Evolutionary conservation across 805 yeast genomes (phyloP).

Genomic region (Candida adriatica): DNA sequence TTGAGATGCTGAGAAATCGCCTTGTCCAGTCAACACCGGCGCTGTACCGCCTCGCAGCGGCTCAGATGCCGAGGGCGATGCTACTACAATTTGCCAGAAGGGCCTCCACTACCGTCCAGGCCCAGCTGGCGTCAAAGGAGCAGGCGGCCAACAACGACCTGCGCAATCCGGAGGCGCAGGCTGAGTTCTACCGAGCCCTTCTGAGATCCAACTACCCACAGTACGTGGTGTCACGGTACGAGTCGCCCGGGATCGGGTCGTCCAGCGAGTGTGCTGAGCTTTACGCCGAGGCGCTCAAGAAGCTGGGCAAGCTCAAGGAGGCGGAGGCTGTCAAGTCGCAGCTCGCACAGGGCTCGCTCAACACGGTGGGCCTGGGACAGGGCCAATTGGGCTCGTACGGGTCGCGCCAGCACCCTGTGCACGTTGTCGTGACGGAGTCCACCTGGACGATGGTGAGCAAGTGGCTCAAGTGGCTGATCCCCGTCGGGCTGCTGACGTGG

Average conservation of each 20-base stretch:
- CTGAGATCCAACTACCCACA: slow-evolving; percentile 87
- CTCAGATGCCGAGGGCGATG: slow-evolving; percentile 5
- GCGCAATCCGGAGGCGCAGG: slow-evolving; percentile 65
- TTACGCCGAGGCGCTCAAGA: slow-evolving; percentile 75
- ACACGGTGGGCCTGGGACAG: slow-evolving; percentile 11
- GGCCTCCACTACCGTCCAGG: slow-evolving; percentile 20
- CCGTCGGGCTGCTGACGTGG: slow-evolving; percentile 72
- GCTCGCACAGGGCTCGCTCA: slow-evolving; percentile 35
- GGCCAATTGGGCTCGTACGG: slow-evolving; percentile 35
- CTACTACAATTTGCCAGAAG: slow-evolving; percentile 12
- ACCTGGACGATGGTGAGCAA: slow-evolving; percentile 69
- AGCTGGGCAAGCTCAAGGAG: slow-evolving; percentile 69
- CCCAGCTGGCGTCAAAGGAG: slow-evolving; percentile 55
- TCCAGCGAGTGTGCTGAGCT: slow-evolving; percentile 72
- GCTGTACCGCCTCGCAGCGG: slow-evolving; percentile 4
- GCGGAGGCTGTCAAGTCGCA: slow-evolving; percentile 44
- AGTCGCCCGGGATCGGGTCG: slow-evolving; percentile 87
- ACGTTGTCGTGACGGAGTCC: slow-evolving; percentile 88
- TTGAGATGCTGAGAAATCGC: too few relatives aligned
- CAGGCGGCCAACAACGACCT: slow-evolving; percentile 79
- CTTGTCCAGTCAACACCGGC: slow-evolving; percentile 8
- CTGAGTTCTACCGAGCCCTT: slow-evolving; percentile 71
- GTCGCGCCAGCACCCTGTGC: slow-evolving; percentile 75
- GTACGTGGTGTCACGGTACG: slow-evolving; percentile 89
- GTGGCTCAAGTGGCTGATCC: slow-evolving; percentile 85